Evolutionary conservation across 371 early-diverging fungal genomes (phyloP).

Genomic region (Mortierella sp.): DNA sequence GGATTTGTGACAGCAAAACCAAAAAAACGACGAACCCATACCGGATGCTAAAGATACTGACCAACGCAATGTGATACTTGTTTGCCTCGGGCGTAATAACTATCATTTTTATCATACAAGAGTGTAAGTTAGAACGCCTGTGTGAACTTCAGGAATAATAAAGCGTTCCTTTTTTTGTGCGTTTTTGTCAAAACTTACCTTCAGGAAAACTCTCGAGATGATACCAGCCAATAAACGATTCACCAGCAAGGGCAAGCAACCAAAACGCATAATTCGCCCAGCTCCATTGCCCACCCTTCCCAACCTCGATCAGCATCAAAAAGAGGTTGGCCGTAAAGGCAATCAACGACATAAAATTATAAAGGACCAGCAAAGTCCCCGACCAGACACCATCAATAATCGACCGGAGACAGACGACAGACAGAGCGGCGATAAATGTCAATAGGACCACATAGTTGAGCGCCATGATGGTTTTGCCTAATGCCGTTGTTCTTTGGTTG

Average conservation of each 20-base stretch:
- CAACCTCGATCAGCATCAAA: slow-evolving; percentile 39
- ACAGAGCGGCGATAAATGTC: slow-evolving; percentile 32
- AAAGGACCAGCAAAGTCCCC: slow-evolving; percentile 34
- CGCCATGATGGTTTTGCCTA: slow-evolving; percentile 24
- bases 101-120: neutral
- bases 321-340: slow-evolving; percentile 32
- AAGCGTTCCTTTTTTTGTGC: neutral
- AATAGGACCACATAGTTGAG: slow-evolving; percentile 29
- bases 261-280: slow-evolving; percentile 56
- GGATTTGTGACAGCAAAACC: slow-evolving; percentile 30
- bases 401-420: slow-evolving; percentile 34
- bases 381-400: slow-evolving; percentile 50
- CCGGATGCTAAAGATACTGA: slow-evolving; percentile 24
- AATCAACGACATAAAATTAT: slow-evolving; percentile 35
- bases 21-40: slow-evolving; percentile 26
- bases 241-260: slow-evolving; percentile 48
- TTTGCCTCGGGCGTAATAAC: slow-evolving; percentile 2
- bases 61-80: slow-evolving; percentile 21
- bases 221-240: slow-evolving; percentile 39
- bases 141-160: neutral
- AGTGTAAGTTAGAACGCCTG: neutral
- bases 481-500: slow-evolving; percentile 1
- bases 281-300: slow-evolving; percentile 47
- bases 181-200: neutral
- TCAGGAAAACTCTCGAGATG: slow-evolving; percentile 29